Evolutionary conservation across 495 filamentous ascomycete genomes (phyloP).

Genomic region (Xylaria curta): DNA sequence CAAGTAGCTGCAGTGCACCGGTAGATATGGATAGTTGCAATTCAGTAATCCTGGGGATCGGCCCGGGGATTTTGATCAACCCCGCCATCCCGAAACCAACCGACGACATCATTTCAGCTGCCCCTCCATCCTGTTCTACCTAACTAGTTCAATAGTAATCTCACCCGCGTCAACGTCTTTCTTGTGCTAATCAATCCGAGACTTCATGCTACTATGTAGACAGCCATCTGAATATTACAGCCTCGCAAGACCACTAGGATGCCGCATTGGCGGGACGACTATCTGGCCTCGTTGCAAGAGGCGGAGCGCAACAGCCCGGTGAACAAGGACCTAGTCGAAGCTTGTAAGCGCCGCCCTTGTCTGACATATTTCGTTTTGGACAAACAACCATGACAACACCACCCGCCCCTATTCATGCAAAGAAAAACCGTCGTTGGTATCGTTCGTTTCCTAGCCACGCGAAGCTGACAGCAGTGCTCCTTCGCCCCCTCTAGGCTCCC

Average conservation of each 20-base stretch:
- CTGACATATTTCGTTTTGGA: not conserved
- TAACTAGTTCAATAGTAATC: not conserved
- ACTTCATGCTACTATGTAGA: slow-evolving; percentile 3
- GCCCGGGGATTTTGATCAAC: not conserved
- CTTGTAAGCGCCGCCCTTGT: slow-evolving; percentile 45
- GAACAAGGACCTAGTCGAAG: slow-evolving; percentile 52
- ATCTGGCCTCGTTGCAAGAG: slow-evolving; percentile 48
- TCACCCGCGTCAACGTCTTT: not conserved
- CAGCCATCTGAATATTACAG: not conserved
- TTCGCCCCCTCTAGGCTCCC: slow-evolving; percentile 60
- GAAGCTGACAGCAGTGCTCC: slow-evolving; percentile 30
- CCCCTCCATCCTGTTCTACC: not conserved
- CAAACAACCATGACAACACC: slow-evolving; percentile 4
- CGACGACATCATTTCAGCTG: slow-evolving; percentile 8
- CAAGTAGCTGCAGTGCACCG: no score
- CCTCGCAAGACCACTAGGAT: slow-evolving; percentile 35
- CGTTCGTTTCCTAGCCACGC: not conserved
- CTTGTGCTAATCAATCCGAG: not conserved
- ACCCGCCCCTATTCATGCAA: not conserved
- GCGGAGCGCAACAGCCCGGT: slow-evolving; percentile 52
- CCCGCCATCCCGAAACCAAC: not conserved
- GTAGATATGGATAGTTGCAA: not conserved
- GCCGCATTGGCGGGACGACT: slow-evolving; percentile 56
- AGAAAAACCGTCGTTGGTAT: not conserved
- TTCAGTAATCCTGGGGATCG: not conserved